Evolutionary conservation across 2,329 filamentous ascomycete genomes (phyloP).

Genomic region (Paraphaeosphaeria sporulosa): DNA sequence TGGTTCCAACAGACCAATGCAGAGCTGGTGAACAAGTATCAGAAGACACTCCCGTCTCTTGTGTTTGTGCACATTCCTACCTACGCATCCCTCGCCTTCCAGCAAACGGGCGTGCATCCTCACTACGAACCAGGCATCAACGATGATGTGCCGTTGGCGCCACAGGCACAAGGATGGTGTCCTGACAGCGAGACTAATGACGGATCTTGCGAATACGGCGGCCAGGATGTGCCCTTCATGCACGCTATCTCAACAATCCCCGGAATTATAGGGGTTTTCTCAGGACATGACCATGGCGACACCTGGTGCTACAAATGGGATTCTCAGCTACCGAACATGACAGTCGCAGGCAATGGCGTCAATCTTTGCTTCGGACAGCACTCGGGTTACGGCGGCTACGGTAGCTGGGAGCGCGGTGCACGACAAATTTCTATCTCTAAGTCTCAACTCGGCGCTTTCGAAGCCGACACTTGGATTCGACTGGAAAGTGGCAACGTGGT

Average conservation of each 20-base stretch:
- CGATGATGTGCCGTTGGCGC: slow-evolving; percentile 26
- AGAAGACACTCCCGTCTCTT: slow-evolving; percentile 52
- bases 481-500: slow-evolving; percentile 62
- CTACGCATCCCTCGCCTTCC: slow-evolving; percentile 26
- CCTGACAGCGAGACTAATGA: slow-evolving; percentile 10
- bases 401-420: slow-evolving; percentile 66
- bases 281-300: slow-evolving; percentile 67
- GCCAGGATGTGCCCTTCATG: slow-evolving; percentile 66
- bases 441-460: slow-evolving; percentile 44
- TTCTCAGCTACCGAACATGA: slow-evolving; percentile 31
- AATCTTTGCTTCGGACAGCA: slow-evolving; percentile 67
- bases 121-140: slow-evolving; percentile 51
- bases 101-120: slow-evolving; percentile 57
- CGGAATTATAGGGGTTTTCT: slow-evolving; percentile 57
- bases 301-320: slow-evolving; percentile 48
- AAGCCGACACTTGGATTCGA: slow-evolving; percentile 65
- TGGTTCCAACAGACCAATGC: slow-evolving; percentile 14
- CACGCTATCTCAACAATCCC: slow-evolving; percentile 60
- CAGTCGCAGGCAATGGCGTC: slow-evolving; percentile 51
- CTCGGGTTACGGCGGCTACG: slow-evolving; percentile 73
- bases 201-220: slow-evolving; percentile 46
- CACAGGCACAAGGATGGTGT: slow-evolving; percentile 43
- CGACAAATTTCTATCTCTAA: slow-evolving; percentile 61
- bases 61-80: slow-evolving; percentile 61
- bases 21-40: slow-evolving; percentile 19